Percentiles rank a stretch among this genome's conserved stretches.
Evolutionary conservation across 2,329 filamentous ascomycete genomes (phyloP).

Genomic region (Sporothrix inflata): DNA sequence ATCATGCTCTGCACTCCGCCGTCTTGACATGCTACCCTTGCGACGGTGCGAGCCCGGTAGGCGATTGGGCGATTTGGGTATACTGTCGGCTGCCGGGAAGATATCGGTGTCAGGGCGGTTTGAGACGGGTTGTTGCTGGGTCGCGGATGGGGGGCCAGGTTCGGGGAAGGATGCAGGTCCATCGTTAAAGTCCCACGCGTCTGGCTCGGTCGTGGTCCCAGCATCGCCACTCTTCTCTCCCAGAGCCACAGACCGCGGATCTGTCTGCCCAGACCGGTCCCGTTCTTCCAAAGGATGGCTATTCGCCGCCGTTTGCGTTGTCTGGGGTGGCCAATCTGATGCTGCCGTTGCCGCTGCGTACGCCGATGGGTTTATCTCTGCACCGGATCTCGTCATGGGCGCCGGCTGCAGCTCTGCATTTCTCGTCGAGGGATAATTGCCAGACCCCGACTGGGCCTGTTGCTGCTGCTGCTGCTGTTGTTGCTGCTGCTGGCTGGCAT

Average conservation of each 20-base stretch:
- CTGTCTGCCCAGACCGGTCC: not conserved
- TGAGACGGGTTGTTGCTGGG: conserved; percentile 46
- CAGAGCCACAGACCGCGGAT: conserved; percentile 42
- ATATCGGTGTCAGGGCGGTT: conserved; percentile 83
- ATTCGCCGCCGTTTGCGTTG: not conserved
- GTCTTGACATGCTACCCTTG: conserved; percentile 76
- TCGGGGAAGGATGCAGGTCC: conserved; percentile 63
- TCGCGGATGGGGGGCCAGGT: conserved; percentile 40
- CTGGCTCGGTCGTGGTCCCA: conserved; percentile 54
- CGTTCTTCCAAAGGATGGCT: conserved; percentile 8
- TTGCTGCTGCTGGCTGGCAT: conserved; percentile 42
- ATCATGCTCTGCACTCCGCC: conserved; percentile 71
- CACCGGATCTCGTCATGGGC: conserved; percentile 58
- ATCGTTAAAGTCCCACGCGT: conserved; percentile 95
- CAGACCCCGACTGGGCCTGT: conserved; percentile 46
- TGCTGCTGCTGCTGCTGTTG: conserved; percentile 48
- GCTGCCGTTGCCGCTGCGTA: conserved; percentile 38
- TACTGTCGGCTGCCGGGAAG: conserved; percentile 80
- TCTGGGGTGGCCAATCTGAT: conserved; percentile 40
- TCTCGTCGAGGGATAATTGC: conserved; percentile 42
- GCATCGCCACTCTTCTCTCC: conserved; percentile 50
- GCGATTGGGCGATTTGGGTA: conserved; percentile 78
- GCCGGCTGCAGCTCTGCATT: conserved; percentile 48
- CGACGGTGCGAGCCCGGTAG: conserved; percentile 71
- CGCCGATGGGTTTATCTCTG: conserved; percentile 46